Base-by-base conservation (phyloP, 345 rosid genomes). In the Geranium rotundifolium region DNA sequence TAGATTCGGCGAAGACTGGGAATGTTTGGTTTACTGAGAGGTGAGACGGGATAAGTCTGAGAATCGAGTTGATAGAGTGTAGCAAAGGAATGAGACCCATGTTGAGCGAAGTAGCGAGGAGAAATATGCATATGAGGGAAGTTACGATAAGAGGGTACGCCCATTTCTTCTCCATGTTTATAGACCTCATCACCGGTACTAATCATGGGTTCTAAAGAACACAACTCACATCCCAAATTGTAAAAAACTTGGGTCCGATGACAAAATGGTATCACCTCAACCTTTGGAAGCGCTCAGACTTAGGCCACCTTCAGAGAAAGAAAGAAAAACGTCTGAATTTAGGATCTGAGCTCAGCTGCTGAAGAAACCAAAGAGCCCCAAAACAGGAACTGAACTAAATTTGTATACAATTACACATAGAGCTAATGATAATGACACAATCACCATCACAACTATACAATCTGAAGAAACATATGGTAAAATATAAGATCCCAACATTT, bases 131-230 rank as follows among this genome's bases (percentile, higher is more conserved):
- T 57, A 85, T 29, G 19, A 91, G 82, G 67, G 92, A 89, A 81
- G 83, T 84, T 71, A 89, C 76, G 19, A 81, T 86, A 10, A 91
- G 77, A 56, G 96, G 91, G 16, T 81, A 85, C 41, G 82, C 80
- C 98, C 92, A 91, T 79, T 81, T 89, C 87, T 76, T 91, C 89
- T 89, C 96, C 88, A 84, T 70, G 72, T 73, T 84, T 56, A 80
- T 63, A 31, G 79, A 79, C 76, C 89, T 84, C 96, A 83, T 86
- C 56, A 61, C 58, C 37, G 64, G 61, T 64, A 55, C 74, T 70
- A 76, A 77, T 76, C 82, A 71, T 73, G 61, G 70, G 62, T 67
- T 77, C 78, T 63, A 3, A 49, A 5, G 5, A 49, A 46, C 20
- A 18, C 60, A 61, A 69, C 55, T 71, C 70, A 58, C 59, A 19